These are phyloP conservation scores for Lentinula sp. DNA, from an alignment of 768 basidiomycete genomes.

Conservation along the genomic window DNA sequence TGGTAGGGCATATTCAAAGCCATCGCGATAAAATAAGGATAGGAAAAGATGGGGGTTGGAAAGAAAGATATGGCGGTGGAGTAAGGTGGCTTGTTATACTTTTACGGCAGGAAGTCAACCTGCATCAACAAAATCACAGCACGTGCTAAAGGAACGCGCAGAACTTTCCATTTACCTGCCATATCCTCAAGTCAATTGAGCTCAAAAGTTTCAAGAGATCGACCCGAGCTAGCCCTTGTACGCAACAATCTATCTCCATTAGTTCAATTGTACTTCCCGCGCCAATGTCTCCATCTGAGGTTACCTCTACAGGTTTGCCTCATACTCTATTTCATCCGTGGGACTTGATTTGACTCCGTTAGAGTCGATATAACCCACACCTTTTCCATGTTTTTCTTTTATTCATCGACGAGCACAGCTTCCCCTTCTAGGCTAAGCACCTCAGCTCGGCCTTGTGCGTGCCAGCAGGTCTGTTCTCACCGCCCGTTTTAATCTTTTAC, in stretches of 20 bases:
- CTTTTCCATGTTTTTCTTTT: background rate
- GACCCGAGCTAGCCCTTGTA: slow-evolving; percentile 2
- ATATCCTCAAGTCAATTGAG: background rate
- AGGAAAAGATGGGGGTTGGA: slow-evolving; percentile 21
- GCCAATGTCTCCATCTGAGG: background rate
- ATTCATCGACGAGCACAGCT: background rate
- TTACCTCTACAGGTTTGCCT: background rate
- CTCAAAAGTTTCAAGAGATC: slow-evolving; percentile 4
- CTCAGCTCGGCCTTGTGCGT: slow-evolving; percentile 4
- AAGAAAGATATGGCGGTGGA: slow-evolving; percentile 35
- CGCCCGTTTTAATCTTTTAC: background rate
- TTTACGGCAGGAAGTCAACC: slow-evolving; percentile 49
- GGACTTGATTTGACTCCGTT: background rate
- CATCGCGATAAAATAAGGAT: slow-evolving; percentile 20
- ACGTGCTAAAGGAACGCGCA: slow-evolving; percentile 34
- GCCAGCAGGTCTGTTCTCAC: background rate
- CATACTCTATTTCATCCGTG: background rate
- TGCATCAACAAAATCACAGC: slow-evolving; percentile 31
- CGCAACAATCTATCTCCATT: slow-evolving; percentile 4
- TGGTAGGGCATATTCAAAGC: slow-evolving; percentile 23
- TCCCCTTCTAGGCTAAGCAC: background rate
- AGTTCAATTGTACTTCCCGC: background rate
- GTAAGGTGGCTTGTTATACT: slow-evolving; percentile 37
- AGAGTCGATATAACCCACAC: background rate
- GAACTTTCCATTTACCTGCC: slow-evolving; percentile 23